Base-by-base conservation (phyloP, 2,329 filamentous ascomycete genomes). In the Diaporthe citrichinensis region DNA sequence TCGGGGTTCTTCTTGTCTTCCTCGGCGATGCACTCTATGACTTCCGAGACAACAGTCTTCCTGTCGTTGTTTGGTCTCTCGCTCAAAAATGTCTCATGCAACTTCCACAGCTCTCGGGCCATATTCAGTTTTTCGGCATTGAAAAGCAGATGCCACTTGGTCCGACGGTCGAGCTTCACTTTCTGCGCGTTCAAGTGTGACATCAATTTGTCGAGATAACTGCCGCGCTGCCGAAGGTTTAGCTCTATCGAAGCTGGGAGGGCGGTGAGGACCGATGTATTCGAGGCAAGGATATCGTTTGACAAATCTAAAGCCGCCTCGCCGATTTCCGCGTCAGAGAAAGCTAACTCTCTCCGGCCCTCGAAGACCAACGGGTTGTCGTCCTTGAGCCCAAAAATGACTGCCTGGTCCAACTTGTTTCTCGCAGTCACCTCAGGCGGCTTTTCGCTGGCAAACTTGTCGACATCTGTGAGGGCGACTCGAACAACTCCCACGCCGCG, bases 121-220 rank as follows among this genome's bases (percentile, higher is more conserved):
- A 95, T 94, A 58, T 93, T 92, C 85, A 98, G 90, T 84, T 96
- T 98, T 83, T 99, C 97, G 0, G 96, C 96, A 80, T 96, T 92
- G 88, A 92, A 94, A n/a, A 99, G 86, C 44, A 99, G 85, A 77
- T 90, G 89, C 95, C 96, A 98, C 79, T 92, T 92, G 1, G 92
- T 92, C 34, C 86, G 86, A 55, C 91, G 90, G 78, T 94, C 91
- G 8, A 98, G 83, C 3, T 91, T 86, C 36, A 92, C 88, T 76
- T 92, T 92, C 44, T 93, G 92, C 8, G 89, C 88, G 77, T 90
- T 89, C 17, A 98, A 85, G 78, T 97, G 92, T 3, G 88, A 86
- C 72, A 95, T 94, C 71, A 99, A 88, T 74, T 94, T 92, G 77
- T 92, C 90, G 58, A 98, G 86, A 36, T 95, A 95, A 72, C 90